Evolutionary conservation across 2,329 filamentous ascomycete genomes (phyloP).

Genomic region (Huntiella abstrusa): DNA sequence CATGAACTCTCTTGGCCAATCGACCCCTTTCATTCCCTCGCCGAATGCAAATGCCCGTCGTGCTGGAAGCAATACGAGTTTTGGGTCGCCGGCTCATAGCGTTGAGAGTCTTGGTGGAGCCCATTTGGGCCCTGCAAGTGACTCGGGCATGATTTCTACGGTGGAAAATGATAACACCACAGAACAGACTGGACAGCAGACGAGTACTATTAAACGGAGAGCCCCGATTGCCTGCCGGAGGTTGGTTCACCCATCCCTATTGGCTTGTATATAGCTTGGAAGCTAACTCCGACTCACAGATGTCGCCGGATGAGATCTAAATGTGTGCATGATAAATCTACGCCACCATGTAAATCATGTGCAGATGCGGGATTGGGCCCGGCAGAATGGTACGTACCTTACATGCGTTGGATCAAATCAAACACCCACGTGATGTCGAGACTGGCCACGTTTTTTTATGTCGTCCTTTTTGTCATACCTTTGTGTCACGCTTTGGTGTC

Average conservation of each 20-base stretch:
- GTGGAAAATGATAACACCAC: neutral
- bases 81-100: conserved; percentile 3
- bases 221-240: conserved; percentile 34
- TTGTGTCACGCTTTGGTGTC: neutral
- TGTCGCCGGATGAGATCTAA: conserved; percentile 39
- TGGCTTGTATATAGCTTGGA: neutral
- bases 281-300: conserved; percentile 14
- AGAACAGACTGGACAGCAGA: neutral
- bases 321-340: conserved; percentile 30
- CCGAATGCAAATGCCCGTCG: neutral
- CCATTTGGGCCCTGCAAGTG: too few species aligned
- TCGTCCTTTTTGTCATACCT: neutral
- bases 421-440: neutral
- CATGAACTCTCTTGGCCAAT: neutral
- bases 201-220: conserved; percentile 25
- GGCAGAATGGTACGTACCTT: conserved; percentile 29
- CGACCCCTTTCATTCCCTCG: neutral
- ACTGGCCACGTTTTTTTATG: neutral
- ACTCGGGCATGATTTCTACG: neutral
- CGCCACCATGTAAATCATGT: conserved; percentile 33
- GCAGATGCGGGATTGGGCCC: conserved; percentile 27
- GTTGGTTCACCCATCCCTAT: conserved; percentile 18
- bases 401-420: neutral
- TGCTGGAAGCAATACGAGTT: neutral
- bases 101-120: neutral